Evolutionary conservation across 2,329 filamentous ascomycete genomes (phyloP).

Genomic region (Ciborinia camelliae): DNA sequence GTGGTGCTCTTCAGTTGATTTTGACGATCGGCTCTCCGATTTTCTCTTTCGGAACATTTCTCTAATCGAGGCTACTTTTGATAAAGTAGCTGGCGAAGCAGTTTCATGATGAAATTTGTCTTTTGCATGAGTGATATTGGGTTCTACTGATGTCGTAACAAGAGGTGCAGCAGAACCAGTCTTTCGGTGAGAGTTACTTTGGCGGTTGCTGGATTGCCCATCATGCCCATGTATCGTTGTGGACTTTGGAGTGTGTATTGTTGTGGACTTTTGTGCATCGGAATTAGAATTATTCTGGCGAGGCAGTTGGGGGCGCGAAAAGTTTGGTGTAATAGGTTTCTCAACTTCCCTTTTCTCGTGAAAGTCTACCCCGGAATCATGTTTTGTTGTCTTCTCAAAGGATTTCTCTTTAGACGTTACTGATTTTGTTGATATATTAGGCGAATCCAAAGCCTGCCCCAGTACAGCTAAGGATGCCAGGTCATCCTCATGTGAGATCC

Average conservation of each 20-base stretch:
- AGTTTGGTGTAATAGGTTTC: neutral
- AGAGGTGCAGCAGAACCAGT: neutral
- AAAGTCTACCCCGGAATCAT: conserved; percentile 14
- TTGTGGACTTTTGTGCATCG: neutral
- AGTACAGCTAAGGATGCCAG: conserved; percentile 26
- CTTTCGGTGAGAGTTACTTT: neutral
- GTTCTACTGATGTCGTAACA: neutral
- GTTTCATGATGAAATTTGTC: neutral
- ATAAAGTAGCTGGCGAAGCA: conserved; percentile 6
- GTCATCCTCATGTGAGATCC: conserved; percentile 29
- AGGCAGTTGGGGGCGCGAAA: neutral
- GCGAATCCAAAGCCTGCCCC: conserved; percentile 21
- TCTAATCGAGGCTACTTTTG: conserved; percentile 17
- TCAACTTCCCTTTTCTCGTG: conserved; percentile 3
- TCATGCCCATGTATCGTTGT: neutral
- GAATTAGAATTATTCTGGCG: neutral
- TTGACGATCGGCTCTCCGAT: conserved; percentile 10
- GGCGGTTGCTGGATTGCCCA: neutral
- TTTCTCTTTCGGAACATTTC: conserved; percentile 16
- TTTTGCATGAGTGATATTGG: neutral
- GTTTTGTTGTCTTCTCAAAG: neutral
- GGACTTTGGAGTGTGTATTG: neutral
- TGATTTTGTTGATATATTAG: neutral
- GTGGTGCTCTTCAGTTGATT: neutral
- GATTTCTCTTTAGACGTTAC: neutral